phyloP scores from a whole-genome alignment of 768 basidiomycete species.

The Trametes villosa region DNA sequence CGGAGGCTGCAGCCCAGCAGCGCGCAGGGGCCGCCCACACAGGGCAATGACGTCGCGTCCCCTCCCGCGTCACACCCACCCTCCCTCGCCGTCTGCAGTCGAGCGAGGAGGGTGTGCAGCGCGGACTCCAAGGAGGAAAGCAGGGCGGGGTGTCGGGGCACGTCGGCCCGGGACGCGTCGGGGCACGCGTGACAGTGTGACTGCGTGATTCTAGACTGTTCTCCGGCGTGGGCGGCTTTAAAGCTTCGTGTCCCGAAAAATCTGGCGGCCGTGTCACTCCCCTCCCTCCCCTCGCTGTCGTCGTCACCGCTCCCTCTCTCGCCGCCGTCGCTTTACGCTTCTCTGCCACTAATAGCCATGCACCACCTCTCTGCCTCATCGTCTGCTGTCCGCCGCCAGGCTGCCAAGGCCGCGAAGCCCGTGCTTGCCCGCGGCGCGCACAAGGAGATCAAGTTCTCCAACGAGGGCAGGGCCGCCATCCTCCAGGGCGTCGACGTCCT shows the following conservation, averaged over 20 bases:
- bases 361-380: slow-evolving; percentile 76
- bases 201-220: slow-evolving; percentile 40
- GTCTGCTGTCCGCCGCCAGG: slow-evolving; percentile 68
- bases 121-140: background rate
- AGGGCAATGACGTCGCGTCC: no score
- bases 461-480: slow-evolving; percentile 92
- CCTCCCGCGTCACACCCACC: no score
- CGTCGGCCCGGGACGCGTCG: background rate
- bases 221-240: slow-evolving; percentile 33
- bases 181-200: slow-evolving; percentile 26
- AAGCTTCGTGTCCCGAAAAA: slow-evolving; percentile 16
- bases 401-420: slow-evolving; percentile 58
- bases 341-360: slow-evolving; percentile 54
- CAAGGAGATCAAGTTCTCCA: slow-evolving; percentile 97
- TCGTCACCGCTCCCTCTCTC: slow-evolving; percentile 16
- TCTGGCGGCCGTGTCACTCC: slow-evolving; percentile 19
- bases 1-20: no score
- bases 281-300: slow-evolving; percentile 14
- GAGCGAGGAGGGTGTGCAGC: no score
- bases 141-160: background rate
- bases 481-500: slow-evolving; percentile 95
- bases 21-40: no score
- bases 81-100: no score
- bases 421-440: slow-evolving; percentile 72
- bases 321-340: slow-evolving; percentile 20